phyloP scores from a whole-genome alignment of 108 stramenopile genomes.

The Aurantiochytrium sp. region DNA sequence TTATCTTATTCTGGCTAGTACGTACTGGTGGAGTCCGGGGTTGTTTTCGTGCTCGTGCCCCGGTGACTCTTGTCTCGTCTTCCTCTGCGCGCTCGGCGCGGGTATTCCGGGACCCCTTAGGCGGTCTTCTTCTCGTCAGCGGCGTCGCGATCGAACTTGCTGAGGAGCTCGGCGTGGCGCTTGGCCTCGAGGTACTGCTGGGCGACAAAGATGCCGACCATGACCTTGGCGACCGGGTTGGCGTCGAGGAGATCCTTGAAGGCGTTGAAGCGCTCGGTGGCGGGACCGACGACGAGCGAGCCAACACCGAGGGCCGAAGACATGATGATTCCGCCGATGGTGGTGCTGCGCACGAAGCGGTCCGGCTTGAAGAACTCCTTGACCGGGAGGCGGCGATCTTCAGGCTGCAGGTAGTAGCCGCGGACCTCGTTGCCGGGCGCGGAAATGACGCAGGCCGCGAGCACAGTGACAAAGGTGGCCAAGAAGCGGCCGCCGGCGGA shows the following conservation, averaged over 20 bases:
- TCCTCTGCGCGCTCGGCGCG: too few relatives aligned
- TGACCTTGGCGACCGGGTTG: conserved; percentile 7
- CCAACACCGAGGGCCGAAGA: neutral
- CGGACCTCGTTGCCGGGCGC: conserved; percentile 17
- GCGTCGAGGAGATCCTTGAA: conserved; percentile 9
- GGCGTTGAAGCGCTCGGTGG: conserved; percentile 26
- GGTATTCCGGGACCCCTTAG: too few relatives aligned
- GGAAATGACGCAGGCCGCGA: conserved; percentile 14
- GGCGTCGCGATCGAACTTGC: neutral
- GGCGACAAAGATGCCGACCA: conserved; percentile 14
- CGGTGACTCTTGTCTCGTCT: too few relatives aligned
- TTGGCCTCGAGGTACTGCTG: conserved; percentile 22
- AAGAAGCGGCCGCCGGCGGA: neutral
- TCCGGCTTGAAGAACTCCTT: conserved; percentile 31
- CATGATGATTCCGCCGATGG: conserved; percentile 19
- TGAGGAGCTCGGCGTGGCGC: neutral
- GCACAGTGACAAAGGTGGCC: neutral
- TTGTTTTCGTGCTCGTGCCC: too few relatives aligned
- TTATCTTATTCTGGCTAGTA: too few relatives aligned
- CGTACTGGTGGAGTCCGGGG: too few relatives aligned
- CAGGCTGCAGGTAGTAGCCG: conserved; percentile 28
- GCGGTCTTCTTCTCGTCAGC: too few relatives aligned
- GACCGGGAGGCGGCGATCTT: neutral
- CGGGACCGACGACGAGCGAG: neutral
- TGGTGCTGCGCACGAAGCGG: conserved; percentile 1